Evolutionary conservation across 768 basidiomycete genomes (phyloP), one percentile per base, ranked within the genome.

Genomic region (Asterophora lycoperdoides): DNA sequence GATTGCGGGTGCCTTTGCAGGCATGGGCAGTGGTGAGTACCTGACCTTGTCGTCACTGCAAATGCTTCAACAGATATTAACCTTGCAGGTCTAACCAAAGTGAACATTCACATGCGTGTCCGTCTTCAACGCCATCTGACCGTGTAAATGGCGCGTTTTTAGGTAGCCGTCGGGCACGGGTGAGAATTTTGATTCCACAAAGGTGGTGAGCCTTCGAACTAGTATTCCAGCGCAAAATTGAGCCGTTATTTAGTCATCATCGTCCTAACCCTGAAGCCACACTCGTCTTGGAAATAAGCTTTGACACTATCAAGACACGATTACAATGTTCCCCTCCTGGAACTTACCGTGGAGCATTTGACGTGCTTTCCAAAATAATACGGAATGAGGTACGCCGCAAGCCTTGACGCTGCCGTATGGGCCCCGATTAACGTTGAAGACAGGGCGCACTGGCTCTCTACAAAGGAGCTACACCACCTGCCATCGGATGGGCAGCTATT

Each of bases 81-180:
- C 10, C 13, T 19, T 19, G 19, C 19, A 48, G 78, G 78, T 51
- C 57, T 80, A 53, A 78, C 78, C 46, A 80, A 80, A 69, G 78
- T 77, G 54, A 52, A 48, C 42, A 53, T 19, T 47, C 37, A 15
- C 5, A 39, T 15, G 39, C n/a, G n/a, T n/a, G 33, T 42, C 33
- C 40, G 13, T 19, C 26, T 7, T 8, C 20, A 36, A 32, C 26
- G 11, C 44, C 6, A 26, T 43, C n/a, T 13, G 28, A 46, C 40
- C n/a, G 44, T 30, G 7, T 8, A 36, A 42, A 18, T 13, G 39
- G 39, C 48, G 14, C 29, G 30, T 15, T 40, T 43, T n/a, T 54
- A 84, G 81, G 82, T 86, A 40, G 80, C 80, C 39, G 83, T 85
- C 14, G 84, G 84, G 28, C 84, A 86, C 64, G 82, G 83, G 78